Evolutionary conservation across 2,329 filamentous ascomycete genomes (phyloP), one percentile per base, ranked within the genome.

Genomic region (Onygenales sp.): DNA sequence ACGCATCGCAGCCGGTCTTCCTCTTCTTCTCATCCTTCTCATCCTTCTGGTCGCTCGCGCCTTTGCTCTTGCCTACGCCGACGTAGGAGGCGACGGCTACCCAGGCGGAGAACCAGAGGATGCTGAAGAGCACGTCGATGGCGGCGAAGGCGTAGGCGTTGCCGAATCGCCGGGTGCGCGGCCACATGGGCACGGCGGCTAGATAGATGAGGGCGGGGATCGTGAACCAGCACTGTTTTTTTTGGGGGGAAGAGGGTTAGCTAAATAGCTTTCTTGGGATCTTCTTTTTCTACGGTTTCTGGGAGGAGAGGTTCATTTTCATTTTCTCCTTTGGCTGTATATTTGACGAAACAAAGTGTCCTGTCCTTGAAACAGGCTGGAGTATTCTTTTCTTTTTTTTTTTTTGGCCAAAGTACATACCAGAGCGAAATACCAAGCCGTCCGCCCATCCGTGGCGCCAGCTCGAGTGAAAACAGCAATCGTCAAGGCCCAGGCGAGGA

Each of bases 31-130:
- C 72, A 48, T 63, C 61, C 27, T 63, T 61, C 11, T 64, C 58
- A 9, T 62, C 54, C 13, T 66, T 54, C 3, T 59, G 59, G 8
- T 63, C 57, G 32, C 70, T 67, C 39, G 71, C 70, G 42, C 78
- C 79, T 60, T 77, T 68, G 6, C 67, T 69, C 57, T 81, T 78
- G 6, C 79, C 80, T n/a, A 72, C 60, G 4, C 72, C 69, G 32
- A 82, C 79, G 67, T 80, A 84, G 11, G 74, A 71, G 11, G 78
- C 78, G 4, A 83, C 71, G 40, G 75, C 71, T 11, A 80, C 70
- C 70, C 80, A 81, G 4, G 80, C 80, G 4, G 74, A 72, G 61
- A 83, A 79, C 81, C 81, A 84, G 40, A 84, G 64, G 8, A 83
- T 63, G 4, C 74, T 65, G 61, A 75, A 81, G 27, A 82, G 60